Conservation (phyloP, 768 basidiomycete species). For the Xanthoconium stramineum region DNA sequence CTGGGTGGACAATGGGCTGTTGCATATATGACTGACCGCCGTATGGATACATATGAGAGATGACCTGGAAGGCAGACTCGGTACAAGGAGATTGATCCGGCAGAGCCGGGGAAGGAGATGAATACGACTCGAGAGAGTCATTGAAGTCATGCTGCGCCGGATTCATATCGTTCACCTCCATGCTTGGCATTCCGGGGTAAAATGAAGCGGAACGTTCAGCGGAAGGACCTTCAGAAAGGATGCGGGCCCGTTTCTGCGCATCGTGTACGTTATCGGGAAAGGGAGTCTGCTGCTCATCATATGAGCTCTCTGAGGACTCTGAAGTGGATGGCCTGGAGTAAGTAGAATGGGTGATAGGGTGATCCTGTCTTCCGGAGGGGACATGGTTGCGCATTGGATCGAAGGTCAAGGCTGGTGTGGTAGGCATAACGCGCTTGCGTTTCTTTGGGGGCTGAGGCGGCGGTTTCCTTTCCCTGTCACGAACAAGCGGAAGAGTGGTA, state of each 20-base stretch:
- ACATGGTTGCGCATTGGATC: slow-evolving; percentile 16
- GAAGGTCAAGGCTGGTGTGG: slow-evolving; percentile 20
- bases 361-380: slow-evolving; percentile 25
- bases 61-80: slow-evolving; percentile 7
- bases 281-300: slow-evolving; percentile 12
- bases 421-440: slow-evolving; percentile 23
- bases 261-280: slow-evolving; percentile 12
- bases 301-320: slow-evolving; percentile 6
- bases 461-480: slow-evolving; percentile 24
- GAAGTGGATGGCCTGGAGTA: slow-evolving; percentile 9
- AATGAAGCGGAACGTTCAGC: slow-evolving; percentile 4
- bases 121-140: slow-evolving; percentile 21
- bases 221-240: slow-evolving; percentile 6
- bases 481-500: slow-evolving; percentile 22
- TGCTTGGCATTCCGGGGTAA: slow-evolving; percentile 11
- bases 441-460: slow-evolving; percentile 12
- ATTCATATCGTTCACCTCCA: slow-evolving; percentile 13
- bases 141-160: slow-evolving; percentile 12
- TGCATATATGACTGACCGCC: slow-evolving; percentile 2
- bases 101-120: slow-evolving; percentile 22
- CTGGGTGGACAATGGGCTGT: slow-evolving; percentile 8
- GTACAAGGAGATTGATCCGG: slow-evolving; percentile 24
- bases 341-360: slow-evolving; percentile 2
- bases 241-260: slow-evolving; percentile 16
- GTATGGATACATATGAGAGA: slow-evolving; percentile 8